phyloP scores from a whole-genome alignment of 2,329 filamentous ascomycete genomes.

The Lachnellula occidentalis region DNA sequence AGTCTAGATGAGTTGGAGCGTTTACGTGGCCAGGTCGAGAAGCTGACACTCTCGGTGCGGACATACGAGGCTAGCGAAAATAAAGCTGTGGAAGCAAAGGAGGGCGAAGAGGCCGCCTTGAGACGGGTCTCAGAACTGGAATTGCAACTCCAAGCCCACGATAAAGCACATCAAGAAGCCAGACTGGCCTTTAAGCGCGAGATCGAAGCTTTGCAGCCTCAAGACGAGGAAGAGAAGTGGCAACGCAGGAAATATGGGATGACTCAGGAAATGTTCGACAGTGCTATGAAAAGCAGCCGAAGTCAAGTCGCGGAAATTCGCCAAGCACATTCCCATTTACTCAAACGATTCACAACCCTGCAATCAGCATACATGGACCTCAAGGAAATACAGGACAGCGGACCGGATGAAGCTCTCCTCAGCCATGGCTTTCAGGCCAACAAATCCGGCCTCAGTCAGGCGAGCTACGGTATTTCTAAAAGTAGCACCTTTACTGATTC shows the following conservation, averaged over 20 bases:
- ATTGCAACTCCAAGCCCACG: conserved; percentile 49
- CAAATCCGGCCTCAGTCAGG: not conserved
- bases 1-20: conserved; percentile 55
- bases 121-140: conserved; percentile 53
- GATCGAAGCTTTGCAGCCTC: conserved; percentile 40
- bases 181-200: conserved; percentile 41
- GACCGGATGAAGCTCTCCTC: conserved; percentile 1
- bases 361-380: conserved; percentile 37
- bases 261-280: conserved; percentile 17
- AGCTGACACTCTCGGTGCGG: conserved; percentile 55
- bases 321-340: conserved; percentile 45
- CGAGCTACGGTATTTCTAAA: not conserved
- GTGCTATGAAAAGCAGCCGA: conserved; percentile 14
- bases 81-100: conserved; percentile 50
- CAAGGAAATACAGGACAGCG: conserved; percentile 29
- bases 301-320: conserved; percentile 42
- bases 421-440: conserved; percentile 4
- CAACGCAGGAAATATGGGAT: conserved; percentile 2
- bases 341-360: conserved; percentile 45
- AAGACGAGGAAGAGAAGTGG: conserved; percentile 8
- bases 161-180: conserved; percentile 40
- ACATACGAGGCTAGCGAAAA: conserved; percentile 60
- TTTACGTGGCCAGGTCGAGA: conserved; percentile 53
- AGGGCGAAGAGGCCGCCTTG: conserved; percentile 53
- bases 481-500: too few relatives aligned